Evolutionary conservation across 1,284 basidiomycete genomes (phyloP).

Genomic region (Pseudozyma hubeiensis): DNA sequence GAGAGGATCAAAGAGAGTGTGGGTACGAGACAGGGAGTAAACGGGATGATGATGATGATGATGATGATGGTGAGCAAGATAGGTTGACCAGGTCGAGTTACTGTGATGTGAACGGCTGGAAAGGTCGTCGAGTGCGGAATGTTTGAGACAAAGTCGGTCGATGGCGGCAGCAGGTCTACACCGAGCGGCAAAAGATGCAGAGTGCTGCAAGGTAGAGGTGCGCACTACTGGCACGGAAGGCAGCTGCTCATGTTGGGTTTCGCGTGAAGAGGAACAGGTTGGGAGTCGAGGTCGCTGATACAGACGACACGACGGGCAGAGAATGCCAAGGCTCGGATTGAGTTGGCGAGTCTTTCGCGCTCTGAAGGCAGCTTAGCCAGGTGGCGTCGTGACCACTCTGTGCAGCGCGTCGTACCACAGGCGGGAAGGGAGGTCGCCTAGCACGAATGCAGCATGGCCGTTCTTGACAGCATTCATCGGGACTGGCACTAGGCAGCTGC

Average conservation of each 20-base stretch:
- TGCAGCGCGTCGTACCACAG: slow-evolving; percentile 21
- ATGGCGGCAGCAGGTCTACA: not conserved
- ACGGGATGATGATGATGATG: not conserved
- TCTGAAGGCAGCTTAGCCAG: not conserved
- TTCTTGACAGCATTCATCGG: slow-evolving; percentile 12
- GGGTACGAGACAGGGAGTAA: slow-evolving; percentile 6
- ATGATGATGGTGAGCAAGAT: slow-evolving; percentile 4
- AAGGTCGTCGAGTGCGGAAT: not conserved
- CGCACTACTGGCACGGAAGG: not conserved
- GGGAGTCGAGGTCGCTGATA: slow-evolving; percentile 1
- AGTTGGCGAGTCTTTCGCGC: not conserved
- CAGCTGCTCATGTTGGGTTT: not conserved
- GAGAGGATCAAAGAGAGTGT: slow-evolving; percentile 11
- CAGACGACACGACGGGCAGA: not conserved
- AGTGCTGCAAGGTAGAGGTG: slow-evolving; percentile 1
- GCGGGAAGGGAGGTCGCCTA: not conserved
- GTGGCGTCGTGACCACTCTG: slow-evolving; percentile 10
- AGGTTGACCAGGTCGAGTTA: not conserved
- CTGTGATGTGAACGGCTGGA: not conserved
- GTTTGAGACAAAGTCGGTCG: not conserved
- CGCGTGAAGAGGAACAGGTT: not conserved
- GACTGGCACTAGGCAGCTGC: slow-evolving; percentile 8
- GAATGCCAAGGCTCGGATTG: slow-evolving; percentile 11
- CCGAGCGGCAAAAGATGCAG: slow-evolving; percentile 10
- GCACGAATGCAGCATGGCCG: not conserved